Evolutionary conservation across 2,329 filamentous ascomycete genomes (phyloP).

Genomic region (Scytalidium sp.): DNA sequence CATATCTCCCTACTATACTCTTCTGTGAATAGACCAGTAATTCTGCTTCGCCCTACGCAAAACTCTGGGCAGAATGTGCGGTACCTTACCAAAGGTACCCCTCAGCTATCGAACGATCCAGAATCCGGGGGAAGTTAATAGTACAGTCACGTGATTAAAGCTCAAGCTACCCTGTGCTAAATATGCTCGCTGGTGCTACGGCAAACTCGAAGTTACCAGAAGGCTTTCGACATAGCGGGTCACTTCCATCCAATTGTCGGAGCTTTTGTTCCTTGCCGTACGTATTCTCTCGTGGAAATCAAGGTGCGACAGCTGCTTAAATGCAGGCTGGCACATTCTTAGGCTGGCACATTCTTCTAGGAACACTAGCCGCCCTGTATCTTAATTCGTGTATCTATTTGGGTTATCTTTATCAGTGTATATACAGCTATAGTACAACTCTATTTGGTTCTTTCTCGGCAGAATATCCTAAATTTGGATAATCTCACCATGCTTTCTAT

Average conservation of each 20-base stretch:
- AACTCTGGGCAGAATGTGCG: background rate
- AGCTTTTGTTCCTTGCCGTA: no score
- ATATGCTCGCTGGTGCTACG: no score
- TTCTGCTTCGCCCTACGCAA: no score
- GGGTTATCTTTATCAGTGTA: background rate
- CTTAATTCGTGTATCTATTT: no score
- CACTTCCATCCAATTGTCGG: no score
- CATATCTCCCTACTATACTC: background rate
- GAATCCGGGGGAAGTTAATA: background rate
- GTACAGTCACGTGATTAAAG: background rate
- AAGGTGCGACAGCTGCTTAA: no score
- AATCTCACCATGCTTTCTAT: conserved; percentile 5
- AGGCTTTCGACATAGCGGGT: background rate
- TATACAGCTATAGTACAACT: background rate
- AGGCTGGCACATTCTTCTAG: no score
- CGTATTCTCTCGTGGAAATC: no score
- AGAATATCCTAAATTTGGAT: background rate
- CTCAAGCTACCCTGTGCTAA: no score
- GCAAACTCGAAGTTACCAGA: background rate
- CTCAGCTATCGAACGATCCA: background rate
- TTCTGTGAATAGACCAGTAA: no score
- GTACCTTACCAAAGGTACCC: background rate
- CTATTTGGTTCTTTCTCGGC: background rate
- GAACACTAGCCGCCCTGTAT: no score
- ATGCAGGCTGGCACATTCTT: no score